phyloP scores from a whole-genome alignment of 371 early-diverging fungal genomes.

The Lichtheimia hyalospora region DNA sequence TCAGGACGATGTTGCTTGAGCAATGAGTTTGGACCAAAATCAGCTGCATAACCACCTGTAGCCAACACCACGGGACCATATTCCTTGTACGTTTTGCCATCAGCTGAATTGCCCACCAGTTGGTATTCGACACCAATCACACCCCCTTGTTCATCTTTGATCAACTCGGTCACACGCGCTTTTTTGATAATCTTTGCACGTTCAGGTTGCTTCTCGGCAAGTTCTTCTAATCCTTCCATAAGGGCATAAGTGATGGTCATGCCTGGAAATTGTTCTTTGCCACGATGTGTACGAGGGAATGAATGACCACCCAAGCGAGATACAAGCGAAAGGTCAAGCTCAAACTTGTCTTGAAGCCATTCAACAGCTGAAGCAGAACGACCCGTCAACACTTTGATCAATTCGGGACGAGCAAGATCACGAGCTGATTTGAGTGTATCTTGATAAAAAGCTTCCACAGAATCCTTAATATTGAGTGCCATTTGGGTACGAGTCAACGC shows the following conservation, averaged over 20 bases:
- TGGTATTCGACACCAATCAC: conserved; percentile 87
- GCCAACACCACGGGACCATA: conserved; percentile 88
- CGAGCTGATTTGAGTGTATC: conserved; percentile 90
- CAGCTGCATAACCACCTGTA: conserved; percentile 92
- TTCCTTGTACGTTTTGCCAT: conserved; percentile 54
- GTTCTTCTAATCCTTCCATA: conserved; percentile 84
- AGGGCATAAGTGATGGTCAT: conserved; percentile 95
- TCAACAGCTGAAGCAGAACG: conserved; percentile 88
- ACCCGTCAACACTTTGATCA: conserved; percentile 86
- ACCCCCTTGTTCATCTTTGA: conserved; percentile 54
- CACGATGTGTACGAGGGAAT: conserved; percentile 93
- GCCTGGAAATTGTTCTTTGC: conserved; percentile 91
- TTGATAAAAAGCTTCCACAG: conserved; percentile 82
- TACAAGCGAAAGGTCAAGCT: conserved; percentile 83
- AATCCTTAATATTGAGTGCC: conserved; percentile 72
- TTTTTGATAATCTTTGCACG: conserved; percentile 80
- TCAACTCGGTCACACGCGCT: conserved; percentile 68
- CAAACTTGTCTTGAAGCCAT: conserved; percentile 91
- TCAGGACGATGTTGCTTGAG: conserved; percentile 74
- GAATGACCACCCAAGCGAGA: conserved; percentile 91
- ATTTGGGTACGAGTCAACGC: conserved; percentile 84
- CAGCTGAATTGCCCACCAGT: conserved; percentile 53
- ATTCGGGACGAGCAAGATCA: conserved; percentile 80
- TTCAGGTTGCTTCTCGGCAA: conserved; percentile 65
- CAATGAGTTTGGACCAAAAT: conserved; percentile 66